phyloP scores from a whole-genome alignment of 192 early-diverging fungal genomes.

The Irineochytrium annulatum region DNA sequence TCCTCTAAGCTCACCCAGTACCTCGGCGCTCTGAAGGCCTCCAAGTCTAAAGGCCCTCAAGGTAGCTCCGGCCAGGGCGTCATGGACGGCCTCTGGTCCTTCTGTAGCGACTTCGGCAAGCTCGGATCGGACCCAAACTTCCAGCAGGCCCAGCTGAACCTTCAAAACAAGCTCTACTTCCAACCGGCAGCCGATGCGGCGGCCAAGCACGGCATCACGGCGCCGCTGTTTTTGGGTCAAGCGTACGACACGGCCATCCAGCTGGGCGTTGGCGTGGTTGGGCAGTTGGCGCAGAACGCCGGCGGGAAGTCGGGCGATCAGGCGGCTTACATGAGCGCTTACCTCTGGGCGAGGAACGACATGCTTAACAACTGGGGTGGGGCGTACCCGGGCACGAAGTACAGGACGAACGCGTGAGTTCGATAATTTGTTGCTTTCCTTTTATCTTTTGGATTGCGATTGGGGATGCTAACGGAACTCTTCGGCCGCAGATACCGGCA shows the following conservation, averaged over 20 bases:
- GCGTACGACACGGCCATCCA: slow-evolving; percentile 1
- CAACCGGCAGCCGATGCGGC: neutral
- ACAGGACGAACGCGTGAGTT: slow-evolving; percentile 13
- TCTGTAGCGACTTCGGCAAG: neutral
- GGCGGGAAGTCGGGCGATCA: no score
- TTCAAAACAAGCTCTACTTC: neutral
- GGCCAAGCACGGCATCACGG: neutral
- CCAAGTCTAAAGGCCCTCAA: neutral
- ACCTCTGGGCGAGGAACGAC: neutral
- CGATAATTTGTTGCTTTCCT: no score
- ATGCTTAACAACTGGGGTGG: slow-evolving; percentile 6
- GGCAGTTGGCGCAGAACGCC: neutral
- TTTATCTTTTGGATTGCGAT: no score
- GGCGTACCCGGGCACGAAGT: slow-evolving; percentile 13
- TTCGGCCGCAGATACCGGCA: no score
- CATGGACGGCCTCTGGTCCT: neutral
- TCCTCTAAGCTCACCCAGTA: neutral
- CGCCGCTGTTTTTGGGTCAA: neutral
- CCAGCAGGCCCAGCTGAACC: neutral
- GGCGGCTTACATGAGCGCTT: no score
- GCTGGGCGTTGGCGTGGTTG: neutral
- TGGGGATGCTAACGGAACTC: no score
- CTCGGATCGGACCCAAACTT: neutral
- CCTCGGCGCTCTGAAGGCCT: neutral
- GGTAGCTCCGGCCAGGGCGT: neutral